phyloP scores from a whole-genome alignment of 2,329 filamentous ascomycete species.

The Phaeosphaeriaceae sp. region DNA sequence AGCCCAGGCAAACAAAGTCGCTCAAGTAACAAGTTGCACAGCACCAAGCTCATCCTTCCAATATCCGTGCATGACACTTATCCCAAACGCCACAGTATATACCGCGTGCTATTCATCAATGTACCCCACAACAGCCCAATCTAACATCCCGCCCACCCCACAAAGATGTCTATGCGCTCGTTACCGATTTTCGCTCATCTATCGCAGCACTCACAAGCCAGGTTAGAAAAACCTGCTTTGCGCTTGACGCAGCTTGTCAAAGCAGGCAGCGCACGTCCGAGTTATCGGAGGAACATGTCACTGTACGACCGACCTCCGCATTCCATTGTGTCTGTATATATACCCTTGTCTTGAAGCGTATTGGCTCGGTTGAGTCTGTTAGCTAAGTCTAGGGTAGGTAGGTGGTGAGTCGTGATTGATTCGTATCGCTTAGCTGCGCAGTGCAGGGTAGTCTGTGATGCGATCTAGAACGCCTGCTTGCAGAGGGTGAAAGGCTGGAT shows the following conservation, averaged over 20 bases:
- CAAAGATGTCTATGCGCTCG: not conserved
- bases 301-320: not conserved
- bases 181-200: not conserved
- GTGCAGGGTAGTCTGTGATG: no score
- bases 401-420: no score
- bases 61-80: not conserved
- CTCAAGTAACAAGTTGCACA: no score
- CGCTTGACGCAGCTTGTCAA: not conserved
- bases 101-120: conserved; percentile 5
- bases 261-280: no score
- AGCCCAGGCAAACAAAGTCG: no score
- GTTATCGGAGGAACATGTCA: not conserved
- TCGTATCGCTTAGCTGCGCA: no score
- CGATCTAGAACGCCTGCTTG: not conserved
- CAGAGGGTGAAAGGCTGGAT: not conserved
- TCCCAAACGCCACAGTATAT: not conserved
- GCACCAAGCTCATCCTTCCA: not conserved
- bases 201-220: not conserved
- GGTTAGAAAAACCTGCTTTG: not conserved
- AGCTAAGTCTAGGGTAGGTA: not conserved
- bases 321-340: not conserved
- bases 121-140: conserved; percentile 3
- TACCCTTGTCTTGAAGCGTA: not conserved
- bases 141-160: not conserved
- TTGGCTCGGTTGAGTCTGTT: not conserved